Conservation (phyloP, 2,329 filamentous ascomycete genomes). For the Colletotrichum paranaense region DNA sequence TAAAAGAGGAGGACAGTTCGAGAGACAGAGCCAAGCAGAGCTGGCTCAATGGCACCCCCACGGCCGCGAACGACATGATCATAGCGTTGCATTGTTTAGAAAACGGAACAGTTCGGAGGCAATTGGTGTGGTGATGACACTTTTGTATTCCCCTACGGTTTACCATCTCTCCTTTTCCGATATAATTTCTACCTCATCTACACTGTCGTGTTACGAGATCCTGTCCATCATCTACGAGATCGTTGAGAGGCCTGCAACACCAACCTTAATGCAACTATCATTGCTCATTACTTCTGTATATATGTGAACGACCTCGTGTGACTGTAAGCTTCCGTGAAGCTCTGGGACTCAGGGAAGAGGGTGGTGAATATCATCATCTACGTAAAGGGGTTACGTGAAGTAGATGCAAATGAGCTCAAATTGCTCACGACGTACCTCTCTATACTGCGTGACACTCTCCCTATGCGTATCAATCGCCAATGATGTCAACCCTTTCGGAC, state of each 20-base stretch:
- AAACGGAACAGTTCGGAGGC: slow-evolving; percentile 8
- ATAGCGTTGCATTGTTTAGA: slow-evolving; percentile 34
- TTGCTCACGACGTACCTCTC: background rate
- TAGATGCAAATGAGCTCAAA: background rate
- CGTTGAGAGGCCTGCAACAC: background rate
- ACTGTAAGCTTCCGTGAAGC: background rate
- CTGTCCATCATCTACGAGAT: background rate
- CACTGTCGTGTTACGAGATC: background rate
- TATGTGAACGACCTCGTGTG: background rate
- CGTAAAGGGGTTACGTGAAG: background rate
- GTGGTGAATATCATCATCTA: background rate
- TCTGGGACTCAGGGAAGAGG: background rate
- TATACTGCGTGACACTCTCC: no score
- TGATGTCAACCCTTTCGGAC: background rate
- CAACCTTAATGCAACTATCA: background rate
- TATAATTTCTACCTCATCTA: slow-evolving; percentile 13
- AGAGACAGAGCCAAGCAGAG: slow-evolving; percentile 34
- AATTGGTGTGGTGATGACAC: slow-evolving; percentile 1
- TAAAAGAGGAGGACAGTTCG: background rate
- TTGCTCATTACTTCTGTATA: background rate
- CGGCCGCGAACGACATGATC: slow-evolving; percentile 30
- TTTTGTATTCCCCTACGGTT: slow-evolving; percentile 3
- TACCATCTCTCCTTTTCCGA: slow-evolving; percentile 6
- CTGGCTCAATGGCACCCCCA: slow-evolving; percentile 37
- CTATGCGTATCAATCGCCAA: background rate